phyloP scores from a whole-genome alignment of 1,284 basidiomycete species.

The Inonotus hispidus region DNA sequence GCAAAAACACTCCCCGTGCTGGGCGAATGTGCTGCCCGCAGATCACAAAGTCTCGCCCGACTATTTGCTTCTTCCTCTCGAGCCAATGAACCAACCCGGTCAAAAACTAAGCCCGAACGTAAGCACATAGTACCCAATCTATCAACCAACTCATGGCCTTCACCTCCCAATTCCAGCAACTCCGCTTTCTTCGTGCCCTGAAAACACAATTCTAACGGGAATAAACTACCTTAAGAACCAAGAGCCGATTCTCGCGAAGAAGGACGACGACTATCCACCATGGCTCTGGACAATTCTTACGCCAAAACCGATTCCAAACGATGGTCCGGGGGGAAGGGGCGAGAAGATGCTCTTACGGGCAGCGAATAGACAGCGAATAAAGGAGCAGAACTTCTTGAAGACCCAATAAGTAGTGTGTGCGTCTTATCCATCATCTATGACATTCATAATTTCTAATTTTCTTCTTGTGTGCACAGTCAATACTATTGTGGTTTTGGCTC shows the following conservation, averaged over 20 bases:
- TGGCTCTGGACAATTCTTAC: constrained; percentile 85
- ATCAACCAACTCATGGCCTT: not conserved
- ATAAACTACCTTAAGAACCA: constrained; percentile 83
- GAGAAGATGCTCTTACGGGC: constrained; percentile 57
- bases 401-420: constrained; percentile 42
- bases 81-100: not conserved
- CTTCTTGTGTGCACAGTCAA: not conserved
- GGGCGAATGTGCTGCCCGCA: not conserved
- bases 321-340: constrained; percentile 64
- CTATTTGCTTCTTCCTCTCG: not conserved
- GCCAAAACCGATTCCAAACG: constrained; percentile 52
- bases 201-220: constrained; percentile 71
- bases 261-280: constrained; percentile 82
- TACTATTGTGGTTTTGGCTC: too few species aligned
- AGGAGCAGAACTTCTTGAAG: constrained; percentile 74
- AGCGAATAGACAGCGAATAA: constrained; percentile 60
- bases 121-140: not conserved
- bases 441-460: not conserved
- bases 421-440: not conserved
- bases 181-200: constrained; percentile 51
- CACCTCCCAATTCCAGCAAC: constrained; percentile 17
- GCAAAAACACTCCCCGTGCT: not conserved
- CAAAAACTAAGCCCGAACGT: constrained; percentile 5
- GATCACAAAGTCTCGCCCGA: not conserved
- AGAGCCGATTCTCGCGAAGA: constrained; percentile 69